phyloP scores from a whole-genome alignment of 352 stramenopile species.

The Thalassiosira exigua region DNA sequence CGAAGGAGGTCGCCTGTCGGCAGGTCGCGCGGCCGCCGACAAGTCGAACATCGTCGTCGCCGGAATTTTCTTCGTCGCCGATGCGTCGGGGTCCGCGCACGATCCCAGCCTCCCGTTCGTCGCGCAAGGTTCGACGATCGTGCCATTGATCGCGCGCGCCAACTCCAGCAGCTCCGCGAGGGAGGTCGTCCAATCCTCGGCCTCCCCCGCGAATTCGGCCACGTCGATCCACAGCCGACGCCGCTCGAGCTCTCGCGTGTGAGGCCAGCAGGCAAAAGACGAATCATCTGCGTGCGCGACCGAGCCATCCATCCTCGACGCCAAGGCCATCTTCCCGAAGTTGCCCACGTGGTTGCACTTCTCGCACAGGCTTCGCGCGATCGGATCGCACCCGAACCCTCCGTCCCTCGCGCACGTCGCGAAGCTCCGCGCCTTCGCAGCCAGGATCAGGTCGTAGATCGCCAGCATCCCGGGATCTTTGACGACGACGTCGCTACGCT shows the following conservation, averaged over 20 bases:
- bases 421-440: slow-evolving; percentile 24
- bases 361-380: slow-evolving; percentile 7
- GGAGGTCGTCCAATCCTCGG: neutral
- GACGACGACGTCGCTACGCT: neutral
- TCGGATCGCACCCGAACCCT: slow-evolving; percentile 2
- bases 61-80: neutral
- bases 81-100: too few relatives aligned
- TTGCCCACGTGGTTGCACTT: slow-evolving; percentile 33
- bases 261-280: slow-evolving; percentile 18
- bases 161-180: slow-evolving; percentile 14
- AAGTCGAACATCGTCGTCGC: neutral
- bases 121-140: slow-evolving; percentile 26
- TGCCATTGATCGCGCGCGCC: neutral
- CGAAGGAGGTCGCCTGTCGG: neutral
- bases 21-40: neutral
- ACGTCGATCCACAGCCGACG: slow-evolving; percentile 27
- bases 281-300: neutral
- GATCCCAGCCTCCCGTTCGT: neutral
- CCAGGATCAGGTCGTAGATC: slow-evolving; percentile 41
- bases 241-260: too few relatives aligned
- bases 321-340: slow-evolving; percentile 23
- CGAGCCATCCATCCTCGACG: neutral
- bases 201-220: neutral
- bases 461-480: slow-evolving; percentile 34
- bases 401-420: slow-evolving; percentile 25